Evolutionary conservation across 805 yeast species (phyloP).

Genomic region (Saturnispora zaruensis): DNA sequence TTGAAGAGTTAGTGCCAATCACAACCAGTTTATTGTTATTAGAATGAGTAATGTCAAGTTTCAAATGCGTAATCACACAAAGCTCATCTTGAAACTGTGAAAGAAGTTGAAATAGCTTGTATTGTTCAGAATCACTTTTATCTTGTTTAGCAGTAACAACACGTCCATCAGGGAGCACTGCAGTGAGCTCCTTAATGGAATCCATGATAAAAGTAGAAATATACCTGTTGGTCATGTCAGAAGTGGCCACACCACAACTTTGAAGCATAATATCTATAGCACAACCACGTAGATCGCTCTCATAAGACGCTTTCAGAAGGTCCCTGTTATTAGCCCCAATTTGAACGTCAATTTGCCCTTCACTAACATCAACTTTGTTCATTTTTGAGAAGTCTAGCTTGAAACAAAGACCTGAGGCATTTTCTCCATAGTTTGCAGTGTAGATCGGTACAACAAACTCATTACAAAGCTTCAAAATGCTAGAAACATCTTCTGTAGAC

Average conservation of each 20-base stretch:
- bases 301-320: not conserved
- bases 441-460: slow-evolving; percentile 23
- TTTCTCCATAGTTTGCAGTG: slow-evolving; percentile 2
- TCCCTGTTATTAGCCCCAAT: slow-evolving; percentile 3
- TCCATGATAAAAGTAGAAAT: slow-evolving; percentile 10
- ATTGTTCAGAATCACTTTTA: slow-evolving; percentile 1
- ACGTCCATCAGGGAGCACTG: slow-evolving; percentile 26
- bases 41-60: not conserved
- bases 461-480: slow-evolving; percentile 19
- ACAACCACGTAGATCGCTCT: slow-evolving; percentile 6
- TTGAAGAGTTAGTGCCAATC: slow-evolving; percentile 16
- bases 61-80: slow-evolving; percentile 17
- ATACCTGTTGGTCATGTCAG: slow-evolving; percentile 5
- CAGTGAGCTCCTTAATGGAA: slow-evolving; percentile 14
- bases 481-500: slow-evolving; percentile 18
- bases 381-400: slow-evolving; percentile 14
- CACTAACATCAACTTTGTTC: slow-evolving; percentile 10
- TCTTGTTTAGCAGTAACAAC: slow-evolving; percentile 7
- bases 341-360: not conserved
- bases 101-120: slow-evolving; percentile 13
- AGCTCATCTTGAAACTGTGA: slow-evolving; percentile 11
- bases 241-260: slow-evolving; percentile 15
- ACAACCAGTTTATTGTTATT: slow-evolving; percentile 11
- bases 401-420: slow-evolving; percentile 12
- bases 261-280: slow-evolving; percentile 16